Evolutionary conservation across 805 yeast species (phyloP), one percentile per base, ranked within the genome.

Genomic region (Hanseniaspora hatyaiensis): DNA sequence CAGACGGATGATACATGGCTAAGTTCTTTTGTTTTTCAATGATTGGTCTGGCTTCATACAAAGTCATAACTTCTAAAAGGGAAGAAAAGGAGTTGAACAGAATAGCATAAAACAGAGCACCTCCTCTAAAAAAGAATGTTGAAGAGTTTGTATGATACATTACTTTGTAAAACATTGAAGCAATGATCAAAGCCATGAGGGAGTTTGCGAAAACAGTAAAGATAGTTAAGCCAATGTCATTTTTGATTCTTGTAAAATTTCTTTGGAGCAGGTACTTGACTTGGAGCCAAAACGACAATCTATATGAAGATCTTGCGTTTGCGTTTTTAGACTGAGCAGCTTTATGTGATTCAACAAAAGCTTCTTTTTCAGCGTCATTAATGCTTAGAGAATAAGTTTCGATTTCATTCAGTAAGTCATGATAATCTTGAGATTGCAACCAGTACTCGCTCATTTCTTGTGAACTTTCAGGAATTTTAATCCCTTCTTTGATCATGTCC

Each of bases 31-130:
- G 83, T 56, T 78, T 77, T 53, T 73, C 77, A 32, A 75, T 72
- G 51, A 78, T 69, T 16, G 75, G 71, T 56, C 82, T 69, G 28
- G 75, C 67, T 53, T 73, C 77, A 55, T 65, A 76, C 28, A 74
- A 57, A 0, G 73, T 53, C 57, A 73, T 64, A 50, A 77, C 68
- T 61, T 77, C 82, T 53, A 75, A 63, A 47, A 77, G 58, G 8
- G 79, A 74, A n/a, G 76, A 65, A 53, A 77, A 73, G n/a, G 80
- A 76, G 57, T 76, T 76, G 59, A 75, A 77, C 56, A 77, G 64
- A 40, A 73, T 67, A 15, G 79, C 77, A 60, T 78, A 79, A 64
- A 80, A 81, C 67, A 81, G 65, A 39, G 78, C 71, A 31, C 84
- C 73, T 54, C 76, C 70, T 57, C 84, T 65, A 53, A 62, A 65